Evolutionary conservation across 176 grass and related monocot genomes (phyloP).

Genomic region (Zizania latifolia): DNA sequence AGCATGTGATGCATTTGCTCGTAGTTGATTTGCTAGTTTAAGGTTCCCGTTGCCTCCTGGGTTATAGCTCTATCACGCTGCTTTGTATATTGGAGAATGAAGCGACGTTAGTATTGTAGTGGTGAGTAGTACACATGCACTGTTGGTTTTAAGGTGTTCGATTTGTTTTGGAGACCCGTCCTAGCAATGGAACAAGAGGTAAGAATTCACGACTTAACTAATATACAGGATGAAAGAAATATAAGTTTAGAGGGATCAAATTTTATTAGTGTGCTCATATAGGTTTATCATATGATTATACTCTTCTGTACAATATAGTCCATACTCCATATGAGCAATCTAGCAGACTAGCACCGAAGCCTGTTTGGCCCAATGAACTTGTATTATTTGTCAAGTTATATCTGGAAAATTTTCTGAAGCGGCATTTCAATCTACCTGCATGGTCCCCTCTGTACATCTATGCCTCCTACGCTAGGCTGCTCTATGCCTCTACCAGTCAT

Average conservation of each 20-base stretch:
- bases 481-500: not conserved
- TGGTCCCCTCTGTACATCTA: not conserved
- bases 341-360: not conserved
- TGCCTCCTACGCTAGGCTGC: not conserved
- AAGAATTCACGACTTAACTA: not conserved
- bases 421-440: not conserved
- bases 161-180: not conserved
- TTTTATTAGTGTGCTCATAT: not conserved
- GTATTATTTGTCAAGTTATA: not conserved
- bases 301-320: not conserved
- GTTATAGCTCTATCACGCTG: not conserved
- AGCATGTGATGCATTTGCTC: not conserved
- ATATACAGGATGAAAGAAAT: not conserved
- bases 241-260: not conserved
- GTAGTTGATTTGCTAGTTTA: not conserved
- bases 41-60: not conserved
- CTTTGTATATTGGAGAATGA: not conserved
- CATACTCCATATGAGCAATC: not conserved
- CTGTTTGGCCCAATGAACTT: not conserved
- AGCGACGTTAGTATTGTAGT: not conserved
- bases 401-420: not conserved
- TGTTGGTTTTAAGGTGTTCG: not conserved
- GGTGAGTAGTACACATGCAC: conserved; percentile 8
- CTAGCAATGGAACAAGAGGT: not conserved
- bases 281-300: conserved; percentile 14